These are phyloP conservation scores for Vitis hybrid DNA, from an alignment of 177 flowering plant species.

Conservation along the genomic window DNA sequence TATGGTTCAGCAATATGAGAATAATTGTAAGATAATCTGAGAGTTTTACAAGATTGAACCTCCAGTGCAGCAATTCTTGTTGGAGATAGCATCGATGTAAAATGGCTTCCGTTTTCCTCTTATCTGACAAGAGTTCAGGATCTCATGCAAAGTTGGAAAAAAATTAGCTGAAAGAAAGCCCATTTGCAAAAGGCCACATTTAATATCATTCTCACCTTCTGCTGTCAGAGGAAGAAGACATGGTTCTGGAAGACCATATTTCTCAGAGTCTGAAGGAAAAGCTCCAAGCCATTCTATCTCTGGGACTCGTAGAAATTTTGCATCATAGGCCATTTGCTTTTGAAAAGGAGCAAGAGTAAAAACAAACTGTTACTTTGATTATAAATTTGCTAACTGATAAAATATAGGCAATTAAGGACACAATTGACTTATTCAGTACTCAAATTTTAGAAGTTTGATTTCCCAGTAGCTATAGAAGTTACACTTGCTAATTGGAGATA, in stretches of 20 bases:
- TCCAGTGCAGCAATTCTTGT: conserved; percentile 79
- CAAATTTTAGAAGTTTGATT: neutral
- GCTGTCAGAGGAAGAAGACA: conserved; percentile 84
- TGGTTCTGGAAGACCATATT: conserved; percentile 56
- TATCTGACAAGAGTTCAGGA: conserved; percentile 46
- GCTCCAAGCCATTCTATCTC: conserved; percentile 85
- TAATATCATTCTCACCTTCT: conserved; percentile 46
- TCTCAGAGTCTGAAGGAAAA: conserved; percentile 77
- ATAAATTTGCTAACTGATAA: neutral
- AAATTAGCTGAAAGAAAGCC: neutral
- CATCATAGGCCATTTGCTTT: conserved; percentile 93
- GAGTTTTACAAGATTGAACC: conserved; percentile 33
- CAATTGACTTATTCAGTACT: neutral
- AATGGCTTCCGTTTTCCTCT: conserved; percentile 62
- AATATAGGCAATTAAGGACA: neutral
- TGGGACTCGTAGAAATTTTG: conserved; percentile 61
- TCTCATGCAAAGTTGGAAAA: neutral
- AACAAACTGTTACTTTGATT: neutral
- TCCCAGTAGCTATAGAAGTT: neutral
- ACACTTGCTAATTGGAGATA: neutral
- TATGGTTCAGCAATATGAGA: neutral
- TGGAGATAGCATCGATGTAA: conserved; percentile 81
- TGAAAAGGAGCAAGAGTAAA: neutral
- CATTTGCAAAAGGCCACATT: neutral
- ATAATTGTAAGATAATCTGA: neutral